phyloP scores from a whole-genome alignment of 2,329 filamentous ascomycete species.

The Penicillium thymicola region DNA sequence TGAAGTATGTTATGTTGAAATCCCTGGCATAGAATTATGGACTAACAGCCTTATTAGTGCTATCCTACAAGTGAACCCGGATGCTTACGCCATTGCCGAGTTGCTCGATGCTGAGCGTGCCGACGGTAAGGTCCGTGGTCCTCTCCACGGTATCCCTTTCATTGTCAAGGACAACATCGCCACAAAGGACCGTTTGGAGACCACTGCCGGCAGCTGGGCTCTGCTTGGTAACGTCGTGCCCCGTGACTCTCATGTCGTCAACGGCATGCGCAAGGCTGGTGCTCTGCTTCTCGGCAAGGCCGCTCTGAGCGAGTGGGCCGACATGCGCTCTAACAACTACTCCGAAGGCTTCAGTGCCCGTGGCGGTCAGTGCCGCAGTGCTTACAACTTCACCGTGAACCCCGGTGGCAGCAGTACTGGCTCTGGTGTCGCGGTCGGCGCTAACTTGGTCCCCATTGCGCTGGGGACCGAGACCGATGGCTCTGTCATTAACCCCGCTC shows the following conservation, averaged over 20 bases:
- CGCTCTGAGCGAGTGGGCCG: slow-evolving; percentile 70
- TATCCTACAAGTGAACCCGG: slow-evolving; percentile 66
- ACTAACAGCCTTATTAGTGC: slow-evolving; percentile 22
- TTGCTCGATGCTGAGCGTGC: slow-evolving; percentile 59
- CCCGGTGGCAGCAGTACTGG: slow-evolving; percentile 69
- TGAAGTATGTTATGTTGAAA: slow-evolving; percentile 49
- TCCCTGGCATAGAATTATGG: not conserved
- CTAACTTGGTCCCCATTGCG: slow-evolving; percentile 61
- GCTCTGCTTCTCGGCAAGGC: slow-evolving; percentile 70
- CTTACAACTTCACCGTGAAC: slow-evolving; percentile 67
- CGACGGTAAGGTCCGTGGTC: slow-evolving; percentile 56
- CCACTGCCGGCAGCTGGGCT: slow-evolving; percentile 67
- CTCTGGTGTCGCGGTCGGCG: slow-evolving; percentile 61
- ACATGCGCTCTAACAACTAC: slow-evolving; percentile 65
- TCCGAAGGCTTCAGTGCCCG: slow-evolving; percentile 65
- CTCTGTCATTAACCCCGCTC: slow-evolving; percentile 68
- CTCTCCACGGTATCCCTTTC: slow-evolving; percentile 72
- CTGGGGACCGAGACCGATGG: slow-evolving; percentile 74
- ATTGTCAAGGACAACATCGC: slow-evolving; percentile 68
- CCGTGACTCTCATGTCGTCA: slow-evolving; percentile 64
- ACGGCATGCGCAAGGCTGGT: slow-evolving; percentile 60
- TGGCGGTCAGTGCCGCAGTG: slow-evolving; percentile 61
- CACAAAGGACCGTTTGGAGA: slow-evolving; percentile 67
- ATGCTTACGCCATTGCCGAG: slow-evolving; percentile 60
- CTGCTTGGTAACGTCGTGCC: slow-evolving; percentile 64